phyloP scores from a whole-genome alignment of 169 alveolate genomes.

The Plasmodium reichenowi region DNA sequence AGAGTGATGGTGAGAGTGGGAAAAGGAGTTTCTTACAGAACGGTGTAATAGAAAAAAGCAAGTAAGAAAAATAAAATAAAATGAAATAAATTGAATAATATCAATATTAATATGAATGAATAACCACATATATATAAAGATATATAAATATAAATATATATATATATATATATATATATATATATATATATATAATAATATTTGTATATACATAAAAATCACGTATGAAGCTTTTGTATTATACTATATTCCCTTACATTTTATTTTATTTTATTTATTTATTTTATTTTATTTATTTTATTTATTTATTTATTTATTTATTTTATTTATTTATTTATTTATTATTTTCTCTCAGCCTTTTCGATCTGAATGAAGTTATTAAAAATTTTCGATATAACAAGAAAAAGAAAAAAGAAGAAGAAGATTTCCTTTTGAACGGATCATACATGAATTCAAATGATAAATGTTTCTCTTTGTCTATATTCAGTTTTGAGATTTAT shows the following conservation, averaged over 20 bases:
- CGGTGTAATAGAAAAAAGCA: not conserved
- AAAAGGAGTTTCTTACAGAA: not conserved
- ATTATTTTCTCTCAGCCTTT: constrained; percentile 9
- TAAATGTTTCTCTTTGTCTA: not conserved
- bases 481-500: constrained; percentile 21
- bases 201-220: not conserved
- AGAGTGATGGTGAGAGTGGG: not conserved
- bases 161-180: not conserved
- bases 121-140: not conserved
- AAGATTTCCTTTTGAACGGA: not conserved
- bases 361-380: constrained; percentile 34
- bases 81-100: not conserved
- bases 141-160: not conserved
- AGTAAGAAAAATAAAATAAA: constrained; percentile 4
- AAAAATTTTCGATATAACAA: constrained; percentile 27
- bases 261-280: too few relatives aligned
- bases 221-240: too few relatives aligned
- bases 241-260: too few relatives aligned
- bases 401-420: constrained; percentile 12
- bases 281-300: too few relatives aligned
- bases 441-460: not conserved
- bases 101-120: too few relatives aligned
- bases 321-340: not conserved
- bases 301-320: too few relatives aligned
- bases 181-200: not conserved